Evolutionary conservation across 352 stramenopile species (phyloP), one percentile per base, ranked within the genome.

Genomic region (Phytophthora capsici): DNA sequence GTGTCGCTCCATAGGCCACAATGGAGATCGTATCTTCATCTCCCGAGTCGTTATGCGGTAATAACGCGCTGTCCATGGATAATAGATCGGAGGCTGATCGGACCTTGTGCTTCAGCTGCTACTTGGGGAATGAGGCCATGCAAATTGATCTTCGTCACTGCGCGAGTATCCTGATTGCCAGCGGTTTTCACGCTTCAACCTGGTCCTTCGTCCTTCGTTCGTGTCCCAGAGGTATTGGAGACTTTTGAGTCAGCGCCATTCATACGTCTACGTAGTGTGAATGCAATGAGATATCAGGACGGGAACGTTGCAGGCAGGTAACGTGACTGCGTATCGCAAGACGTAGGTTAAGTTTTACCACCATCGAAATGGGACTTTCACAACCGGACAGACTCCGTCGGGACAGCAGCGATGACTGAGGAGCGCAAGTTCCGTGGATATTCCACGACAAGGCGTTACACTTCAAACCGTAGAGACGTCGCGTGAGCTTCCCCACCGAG

Each of bases 1-100:
- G 40, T 23, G 46, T 58, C 9, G 45, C 5, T 56, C 59, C 53
- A 17, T 74, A 57, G 19, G 62, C 61, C 28, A 75, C 66, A 28
- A 71, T 65, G 19, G 66, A 63, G 37, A 71, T 63, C n/a, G 54
- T 59, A 1, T 75, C 61, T 20, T 63, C 51, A 36, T 66, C 51
- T 6, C 17, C 25, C 10, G 65, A 57, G 58, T 65, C 28, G 17
- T 12, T 41, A 23, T 51, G 66, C 4, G 54, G 54, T n/a, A 62
- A 19, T 48, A 73, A 56, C 14, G 54, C 47, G 32, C 54, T 70
- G 36, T 70, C 60, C 59, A 73, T 73, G 4, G 4, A 48, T n/a
- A 45, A 67, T 4, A 32, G 19, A 26, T 54, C 25, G 6, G 25
- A 6, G 9, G 7, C 12, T 50, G 45, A 5, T 41, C 30, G 54